Evolutionary conservation across 2,329 filamentous ascomycete genomes (phyloP).

Genomic region (Pseudocercospora macadamiae): DNA sequence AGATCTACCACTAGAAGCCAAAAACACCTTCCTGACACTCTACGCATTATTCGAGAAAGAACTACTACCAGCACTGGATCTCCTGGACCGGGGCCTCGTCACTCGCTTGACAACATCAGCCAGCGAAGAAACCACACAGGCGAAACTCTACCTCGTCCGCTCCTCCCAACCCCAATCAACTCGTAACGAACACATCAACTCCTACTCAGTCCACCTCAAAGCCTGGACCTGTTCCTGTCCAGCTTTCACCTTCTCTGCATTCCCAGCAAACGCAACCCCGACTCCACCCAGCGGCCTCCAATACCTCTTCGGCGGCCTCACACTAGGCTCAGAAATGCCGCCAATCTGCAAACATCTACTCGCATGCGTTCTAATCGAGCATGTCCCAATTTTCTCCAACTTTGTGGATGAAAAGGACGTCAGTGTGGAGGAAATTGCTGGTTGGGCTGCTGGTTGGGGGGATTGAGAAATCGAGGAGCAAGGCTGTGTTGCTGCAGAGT

Average conservation of each 20-base stretch:
- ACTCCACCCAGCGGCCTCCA: too few relatives aligned
- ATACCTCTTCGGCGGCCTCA: constrained; percentile 53
- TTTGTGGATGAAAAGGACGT: constrained; percentile 61
- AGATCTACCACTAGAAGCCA: constrained; percentile 29
- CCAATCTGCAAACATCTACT: constrained; percentile 86
- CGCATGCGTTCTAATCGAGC: constrained; percentile 75
- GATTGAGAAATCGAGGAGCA: constrained; percentile 37
- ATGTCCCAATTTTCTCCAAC: constrained; percentile 62
- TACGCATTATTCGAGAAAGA: constrained; percentile 83
- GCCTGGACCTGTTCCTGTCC: constrained; percentile 93
- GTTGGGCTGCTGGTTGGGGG: constrained; percentile 60
- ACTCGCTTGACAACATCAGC: constrained; percentile 48
- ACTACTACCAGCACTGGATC: constrained; percentile 81
- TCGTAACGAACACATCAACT: constrained; percentile 44
- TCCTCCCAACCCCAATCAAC: constrained; percentile 52
- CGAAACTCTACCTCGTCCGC: constrained; percentile 61
- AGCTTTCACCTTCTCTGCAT: constrained; percentile 75
- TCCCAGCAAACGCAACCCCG: constrained; percentile 45
- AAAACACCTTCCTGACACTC: constrained; percentile 69
- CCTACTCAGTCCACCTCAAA: constrained; percentile 75
- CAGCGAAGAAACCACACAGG: not conserved
- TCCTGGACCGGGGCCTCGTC: constrained; percentile 78
- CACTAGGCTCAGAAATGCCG: constrained; percentile 47
- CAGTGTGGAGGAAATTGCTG: constrained; percentile 70
- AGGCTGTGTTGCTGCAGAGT: too few relatives aligned